Percentiles rank a stretch among this genome's conserved stretches.
These are phyloP conservation scores for Gryganskiella cystojenkinii DNA, from an alignment of 192 early-diverging fungal species.

Conservation along the genomic window DNA sequence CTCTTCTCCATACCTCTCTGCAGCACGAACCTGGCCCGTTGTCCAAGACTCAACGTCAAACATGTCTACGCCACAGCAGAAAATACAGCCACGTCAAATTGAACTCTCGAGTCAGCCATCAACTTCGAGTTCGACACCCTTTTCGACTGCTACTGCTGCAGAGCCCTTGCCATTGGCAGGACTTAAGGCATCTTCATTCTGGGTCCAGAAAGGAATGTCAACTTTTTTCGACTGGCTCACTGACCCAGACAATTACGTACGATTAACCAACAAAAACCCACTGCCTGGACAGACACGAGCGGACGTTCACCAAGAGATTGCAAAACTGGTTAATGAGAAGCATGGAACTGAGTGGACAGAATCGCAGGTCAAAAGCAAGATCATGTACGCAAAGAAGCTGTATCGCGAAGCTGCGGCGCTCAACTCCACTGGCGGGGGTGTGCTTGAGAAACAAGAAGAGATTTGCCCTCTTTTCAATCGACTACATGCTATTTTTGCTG, in stretches of 20 bases:
- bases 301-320: background rate
- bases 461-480: background rate
- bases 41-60: background rate
- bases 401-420: background rate
- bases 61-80: conserved; percentile 2
- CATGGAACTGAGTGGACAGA: background rate
- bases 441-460: background rate
- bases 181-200: background rate
- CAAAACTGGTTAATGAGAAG: background rate
- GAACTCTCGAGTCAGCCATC: background rate
- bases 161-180: background rate
- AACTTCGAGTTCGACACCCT: background rate
- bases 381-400: background rate
- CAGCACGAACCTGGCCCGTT: background rate
- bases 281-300: background rate
- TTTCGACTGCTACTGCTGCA: background rate
- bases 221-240: conserved; percentile 3
- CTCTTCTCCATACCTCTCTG: no score
- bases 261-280: background rate
- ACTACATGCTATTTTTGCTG: background rate
- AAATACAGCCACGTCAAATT: background rate
- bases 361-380: background rate
- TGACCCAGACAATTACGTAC: background rate
- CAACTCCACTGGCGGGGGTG: conserved; percentile 1
- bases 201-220: background rate